Conservation (phyloP, 768 basidiomycete genomes). For the Serpula lacrymans region DNA sequence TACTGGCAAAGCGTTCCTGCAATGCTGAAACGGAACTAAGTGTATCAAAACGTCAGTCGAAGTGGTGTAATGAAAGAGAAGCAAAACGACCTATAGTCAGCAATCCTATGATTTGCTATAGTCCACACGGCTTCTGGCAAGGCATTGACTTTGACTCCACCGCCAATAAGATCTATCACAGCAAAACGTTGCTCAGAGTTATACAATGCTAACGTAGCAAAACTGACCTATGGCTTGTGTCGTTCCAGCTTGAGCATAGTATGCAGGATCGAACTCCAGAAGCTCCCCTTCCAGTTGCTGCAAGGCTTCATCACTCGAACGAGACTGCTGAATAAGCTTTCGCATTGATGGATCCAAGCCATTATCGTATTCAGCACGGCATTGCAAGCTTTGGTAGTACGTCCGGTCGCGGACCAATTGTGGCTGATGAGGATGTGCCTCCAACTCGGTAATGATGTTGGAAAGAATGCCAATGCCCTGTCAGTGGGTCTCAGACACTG, state of each 20-base stretch:
- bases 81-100: constrained; percentile 23
- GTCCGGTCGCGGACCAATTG: constrained; percentile 22
- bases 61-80: not conserved
- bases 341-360: constrained; percentile 23
- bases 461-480: constrained; percentile 52
- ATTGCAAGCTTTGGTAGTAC: constrained; percentile 34
- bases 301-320: constrained; percentile 17
- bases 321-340: constrained; percentile 20
- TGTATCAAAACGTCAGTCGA: not conserved
- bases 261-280: constrained; percentile 16
- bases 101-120: constrained; percentile 32
- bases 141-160: constrained; percentile 44
- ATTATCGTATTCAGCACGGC: constrained; percentile 37
- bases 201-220: not conserved
- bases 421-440: constrained; percentile 39
- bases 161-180: constrained; percentile 40
- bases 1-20: constrained; percentile 8
- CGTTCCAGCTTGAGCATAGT: constrained; percentile 18
- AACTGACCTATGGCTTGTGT: constrained; percentile 25
- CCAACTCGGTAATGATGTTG: constrained; percentile 42
- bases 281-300: constrained; percentile 14
- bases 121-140: constrained; percentile 41
- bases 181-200: constrained; percentile 25
- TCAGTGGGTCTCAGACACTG: constrained; percentile 17
- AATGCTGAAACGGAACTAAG: constrained; percentile 14